Evolutionary conservation across 1,284 basidiomycete genomes (phyloP).

Genomic region (Fomes fomentarius): DNA sequence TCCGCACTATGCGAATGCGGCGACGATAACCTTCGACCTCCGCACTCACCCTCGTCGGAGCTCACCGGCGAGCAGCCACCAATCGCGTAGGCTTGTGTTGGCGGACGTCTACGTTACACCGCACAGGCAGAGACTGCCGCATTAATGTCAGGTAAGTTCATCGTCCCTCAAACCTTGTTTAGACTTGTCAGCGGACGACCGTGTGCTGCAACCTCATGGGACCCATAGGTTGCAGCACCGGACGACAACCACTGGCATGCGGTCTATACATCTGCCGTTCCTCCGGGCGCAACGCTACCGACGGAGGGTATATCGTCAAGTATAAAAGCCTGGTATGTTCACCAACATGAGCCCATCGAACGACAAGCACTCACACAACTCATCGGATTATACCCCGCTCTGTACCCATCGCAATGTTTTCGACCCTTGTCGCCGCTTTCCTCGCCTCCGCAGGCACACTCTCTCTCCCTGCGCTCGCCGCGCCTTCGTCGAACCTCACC

Average conservation of each 20-base stretch:
- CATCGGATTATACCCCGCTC: not conserved
- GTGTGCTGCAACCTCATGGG: constrained; percentile 11
- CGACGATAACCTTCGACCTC: not conserved
- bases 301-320: not conserved
- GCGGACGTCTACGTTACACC: not conserved
- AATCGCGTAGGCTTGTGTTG: constrained; percentile 1
- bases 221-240: not conserved
- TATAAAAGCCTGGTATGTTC: constrained; percentile 9
- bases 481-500: constrained; percentile 7
- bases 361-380: not conserved
- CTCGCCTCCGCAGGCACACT: constrained; percentile 8
- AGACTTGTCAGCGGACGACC: not conserved
- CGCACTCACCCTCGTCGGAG: not conserved
- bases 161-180: constrained; percentile 3
- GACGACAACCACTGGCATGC: constrained; percentile 4
- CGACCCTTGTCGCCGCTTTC: constrained; percentile 5
- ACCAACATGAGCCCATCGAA: not conserved
- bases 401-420: constrained; percentile 6
- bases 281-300: not conserved
- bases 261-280: constrained; percentile 1
- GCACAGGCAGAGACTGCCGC: not conserved
- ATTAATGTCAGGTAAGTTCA: constrained; percentile 8
- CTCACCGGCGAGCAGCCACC: not conserved
- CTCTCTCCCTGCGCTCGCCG: constrained; percentile 1
- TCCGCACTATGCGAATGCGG: not conserved